Evolutionary conservation across 2,329 filamentous ascomycete genomes (phyloP).

Genomic region (Blastomyces percursus): DNA sequence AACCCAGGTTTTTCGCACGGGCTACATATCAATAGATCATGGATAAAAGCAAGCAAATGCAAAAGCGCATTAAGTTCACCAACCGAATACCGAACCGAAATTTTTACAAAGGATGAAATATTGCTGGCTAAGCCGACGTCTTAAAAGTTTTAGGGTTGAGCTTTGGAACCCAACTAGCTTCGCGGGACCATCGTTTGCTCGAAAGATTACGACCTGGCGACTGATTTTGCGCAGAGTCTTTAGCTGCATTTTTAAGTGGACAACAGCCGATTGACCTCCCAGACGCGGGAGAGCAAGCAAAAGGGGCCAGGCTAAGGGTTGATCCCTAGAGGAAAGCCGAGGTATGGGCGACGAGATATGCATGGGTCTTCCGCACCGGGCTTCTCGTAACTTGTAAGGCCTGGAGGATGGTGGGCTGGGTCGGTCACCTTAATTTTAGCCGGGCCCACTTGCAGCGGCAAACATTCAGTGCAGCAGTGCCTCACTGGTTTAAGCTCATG

Average conservation of each 20-base stretch:
- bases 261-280: neutral
- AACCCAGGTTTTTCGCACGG: neutral
- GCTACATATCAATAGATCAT: neutral
- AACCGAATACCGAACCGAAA: neutral
- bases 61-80: neutral
- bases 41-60: neutral
- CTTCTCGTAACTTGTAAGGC: neutral
- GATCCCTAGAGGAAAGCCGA: neutral
- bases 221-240: neutral
- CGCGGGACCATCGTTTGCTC: neutral
- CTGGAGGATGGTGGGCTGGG: neutral
- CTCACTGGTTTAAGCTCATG: slow-evolving; percentile 4
- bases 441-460: neutral
- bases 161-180: neutral
- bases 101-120: neutral
- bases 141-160: slow-evolving; percentile 3
- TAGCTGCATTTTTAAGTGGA: neutral
- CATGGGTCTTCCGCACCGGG: neutral
- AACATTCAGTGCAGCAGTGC: neutral
- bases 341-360: neutral
- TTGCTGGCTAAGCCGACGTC: neutral
- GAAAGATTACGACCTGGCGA: neutral
- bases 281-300: neutral
- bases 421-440: neutral
- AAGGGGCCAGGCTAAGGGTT: neutral